Conservation (phyloP, 1,284 basidiomycete genomes). For the Kalmanozyma brasiliensis region DNA sequence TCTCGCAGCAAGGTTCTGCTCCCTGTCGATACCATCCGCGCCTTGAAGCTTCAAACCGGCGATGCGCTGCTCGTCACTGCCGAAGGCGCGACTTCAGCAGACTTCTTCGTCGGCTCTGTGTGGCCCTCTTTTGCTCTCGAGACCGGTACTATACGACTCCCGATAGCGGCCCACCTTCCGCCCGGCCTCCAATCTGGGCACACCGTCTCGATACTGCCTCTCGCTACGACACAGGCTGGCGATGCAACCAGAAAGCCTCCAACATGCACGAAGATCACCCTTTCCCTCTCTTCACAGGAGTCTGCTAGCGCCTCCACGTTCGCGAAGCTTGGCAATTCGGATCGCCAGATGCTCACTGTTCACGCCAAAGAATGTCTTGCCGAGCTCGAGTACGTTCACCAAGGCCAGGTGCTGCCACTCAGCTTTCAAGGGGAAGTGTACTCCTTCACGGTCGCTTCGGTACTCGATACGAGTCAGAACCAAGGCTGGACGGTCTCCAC, state of each 20-base stretch:
- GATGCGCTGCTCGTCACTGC: conserved; percentile 24
- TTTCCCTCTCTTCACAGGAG: conserved; percentile 35
- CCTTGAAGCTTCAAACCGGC: conserved; percentile 37
- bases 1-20: conserved; percentile 34
- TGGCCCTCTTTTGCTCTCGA: conserved; percentile 45
- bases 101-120: conserved; percentile 23
- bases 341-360: conserved; percentile 68
- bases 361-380: conserved; percentile 69
- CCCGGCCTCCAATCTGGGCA: conserved; percentile 19
- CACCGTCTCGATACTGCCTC: conserved; percentile 13
- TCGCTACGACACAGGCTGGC: conserved; percentile 13
- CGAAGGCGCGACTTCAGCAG: neutral
- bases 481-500: conserved; percentile 71
- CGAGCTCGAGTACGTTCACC: conserved; percentile 47
- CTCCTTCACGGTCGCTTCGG: neutral
- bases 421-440: conserved; percentile 24
- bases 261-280: conserved; percentile 36
- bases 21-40: conserved; percentile 35
- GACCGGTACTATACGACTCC: conserved; percentile 26
- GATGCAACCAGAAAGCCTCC: conserved; percentile 19
- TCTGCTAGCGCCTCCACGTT: conserved; percentile 1
- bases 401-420: conserved; percentile 15
- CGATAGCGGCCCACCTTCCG: conserved; percentile 10
- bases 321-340: conserved; percentile 60
- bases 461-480: conserved; percentile 80